Percentiles rank a stretch among this genome's conserved stretches.
phyloP scores from a whole-genome alignment of 257 asterid genomes.

The Buddleja alternifolia region DNA sequence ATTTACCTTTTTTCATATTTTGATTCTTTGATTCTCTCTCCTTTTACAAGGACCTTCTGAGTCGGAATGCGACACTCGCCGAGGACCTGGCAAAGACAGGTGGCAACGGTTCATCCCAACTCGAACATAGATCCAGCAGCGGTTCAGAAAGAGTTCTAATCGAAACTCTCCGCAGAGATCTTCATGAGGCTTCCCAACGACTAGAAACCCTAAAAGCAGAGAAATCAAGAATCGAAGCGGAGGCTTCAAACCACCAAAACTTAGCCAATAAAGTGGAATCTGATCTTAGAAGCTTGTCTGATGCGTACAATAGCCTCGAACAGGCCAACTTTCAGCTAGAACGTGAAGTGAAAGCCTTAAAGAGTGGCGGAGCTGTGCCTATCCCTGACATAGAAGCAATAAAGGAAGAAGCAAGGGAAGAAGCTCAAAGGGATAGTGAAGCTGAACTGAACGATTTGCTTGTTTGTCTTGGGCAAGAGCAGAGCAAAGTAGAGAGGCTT shows the following conservation, averaged over 20 bases:
- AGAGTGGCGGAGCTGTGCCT: conserved; percentile 56
- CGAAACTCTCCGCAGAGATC: conserved; percentile 73
- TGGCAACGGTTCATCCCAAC: conserved; percentile 53
- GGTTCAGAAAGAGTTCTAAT: conserved; percentile 73
- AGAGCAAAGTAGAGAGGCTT: conserved; percentile 89
- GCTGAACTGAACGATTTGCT: conserved; percentile 81
- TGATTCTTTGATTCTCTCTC: neutral
- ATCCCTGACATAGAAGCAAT: conserved; percentile 62
- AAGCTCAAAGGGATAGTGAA: conserved; percentile 88
- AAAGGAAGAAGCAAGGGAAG: conserved; percentile 81
- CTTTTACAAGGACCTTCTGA: conserved; percentile 67
- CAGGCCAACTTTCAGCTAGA: conserved; percentile 79
- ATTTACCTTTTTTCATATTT: no score
- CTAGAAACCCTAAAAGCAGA: conserved; percentile 75
- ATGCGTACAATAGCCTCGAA: conserved; percentile 94
- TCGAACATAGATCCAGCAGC: conserved; percentile 50
- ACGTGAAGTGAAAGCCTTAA: conserved; percentile 60
- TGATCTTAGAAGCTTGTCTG: conserved; percentile 85
- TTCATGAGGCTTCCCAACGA: conserved; percentile 63
- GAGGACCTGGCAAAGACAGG: conserved; percentile 79
- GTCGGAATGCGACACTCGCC: conserved; percentile 79
- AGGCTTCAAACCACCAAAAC: conserved; percentile 54
- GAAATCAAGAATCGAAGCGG: conserved; percentile 61
- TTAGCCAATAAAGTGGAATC: conserved; percentile 71
- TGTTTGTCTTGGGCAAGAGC: conserved; percentile 97